Base-by-base conservation (phyloP, 1,284 basidiomycete species). In the Sphaerobolus stellatus region DNA sequence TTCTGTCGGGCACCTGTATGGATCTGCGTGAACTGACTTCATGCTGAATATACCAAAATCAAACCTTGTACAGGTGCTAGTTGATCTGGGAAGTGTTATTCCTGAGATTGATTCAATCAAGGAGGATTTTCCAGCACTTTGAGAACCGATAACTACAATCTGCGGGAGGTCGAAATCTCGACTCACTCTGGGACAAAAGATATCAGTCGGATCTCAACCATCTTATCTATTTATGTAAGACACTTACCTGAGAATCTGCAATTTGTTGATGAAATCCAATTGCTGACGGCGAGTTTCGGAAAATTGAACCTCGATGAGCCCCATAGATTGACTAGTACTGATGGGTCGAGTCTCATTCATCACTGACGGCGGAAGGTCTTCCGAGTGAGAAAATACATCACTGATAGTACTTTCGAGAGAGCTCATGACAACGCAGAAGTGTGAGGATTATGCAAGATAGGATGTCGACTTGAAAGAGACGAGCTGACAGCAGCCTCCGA, bases 31-130 rank as follows among this genome's bases (percentile, higher is more conserved):
- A n/a, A 2, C 5, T 20, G 16, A 8, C 24, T 22, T 29, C 43
- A n/a, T 25, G n/a, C 24, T 5, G 16, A 34, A 49, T 24, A 43
- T 16, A 4, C 36, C 40, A 43, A 54, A 53, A 0, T 59, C 65
- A 33, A 61, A 80, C 83, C 87, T 73, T 0, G 88, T 91, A 58
- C 88, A 91, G 0, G 82, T 83, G 0, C 81, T 81, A 16, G 71
- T 66, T 5, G 84, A 83, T 7, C 86, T 78, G 16, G 87, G 87
- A 0, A 90, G 68, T 0, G 78, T 84, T 48, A 90, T 80, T 20
- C 85, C 86, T 18, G 83, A 86, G 29, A 90, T 88, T 0, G 84
- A 78, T 60, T 90, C 87, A 14, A 90, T 87, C 1, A 90, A 71
- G 0, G 85, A 88, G 0, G 84, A 87, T 60, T 90, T 90, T 0